phyloP scores from a whole-genome alignment of 2,329 filamentous ascomycete species.

The Colletotrichum sp. region DNA sequence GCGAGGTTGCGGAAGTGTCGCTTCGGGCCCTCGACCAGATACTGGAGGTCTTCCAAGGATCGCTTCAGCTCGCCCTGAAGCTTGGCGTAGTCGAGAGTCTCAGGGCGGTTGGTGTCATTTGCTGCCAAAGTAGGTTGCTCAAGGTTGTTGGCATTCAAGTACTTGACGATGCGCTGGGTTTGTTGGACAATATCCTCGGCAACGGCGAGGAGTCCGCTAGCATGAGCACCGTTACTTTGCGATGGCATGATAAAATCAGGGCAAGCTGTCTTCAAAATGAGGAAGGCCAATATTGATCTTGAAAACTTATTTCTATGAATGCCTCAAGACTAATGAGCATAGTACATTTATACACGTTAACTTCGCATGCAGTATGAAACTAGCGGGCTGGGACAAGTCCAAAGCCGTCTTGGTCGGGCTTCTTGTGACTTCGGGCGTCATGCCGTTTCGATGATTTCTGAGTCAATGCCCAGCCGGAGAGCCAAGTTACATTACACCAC shows the following conservation, averaged over 20 bases:
- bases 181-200: not conserved
- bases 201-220: not conserved
- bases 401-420: not conserved
- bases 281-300: not conserved
- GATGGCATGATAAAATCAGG: not conserved
- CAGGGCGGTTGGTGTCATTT: not conserved
- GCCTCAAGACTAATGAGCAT: not conserved
- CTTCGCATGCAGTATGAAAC: not conserved
- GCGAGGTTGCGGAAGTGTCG: not conserved
- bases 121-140: not conserved
- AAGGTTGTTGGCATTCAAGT: not conserved
- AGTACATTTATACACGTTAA: not conserved
- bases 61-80: constrained; percentile 3
- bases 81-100: not conserved
- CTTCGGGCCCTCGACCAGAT: constrained; percentile 15
- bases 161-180: not conserved
- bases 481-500: not conserved
- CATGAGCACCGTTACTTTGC: not conserved
- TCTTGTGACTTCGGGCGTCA: not conserved
- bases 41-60: constrained; percentile 15
- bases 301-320: not conserved
- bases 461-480: not conserved
- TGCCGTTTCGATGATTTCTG: not conserved
- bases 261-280: not conserved
- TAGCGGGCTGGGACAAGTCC: not conserved